A percentile compares a stretch with the other conserved stretches of the same genome.
Conservation (phyloP, 2,329 filamentous ascomycete species). For the Zymoseptoria pseudotritici region DNA sequence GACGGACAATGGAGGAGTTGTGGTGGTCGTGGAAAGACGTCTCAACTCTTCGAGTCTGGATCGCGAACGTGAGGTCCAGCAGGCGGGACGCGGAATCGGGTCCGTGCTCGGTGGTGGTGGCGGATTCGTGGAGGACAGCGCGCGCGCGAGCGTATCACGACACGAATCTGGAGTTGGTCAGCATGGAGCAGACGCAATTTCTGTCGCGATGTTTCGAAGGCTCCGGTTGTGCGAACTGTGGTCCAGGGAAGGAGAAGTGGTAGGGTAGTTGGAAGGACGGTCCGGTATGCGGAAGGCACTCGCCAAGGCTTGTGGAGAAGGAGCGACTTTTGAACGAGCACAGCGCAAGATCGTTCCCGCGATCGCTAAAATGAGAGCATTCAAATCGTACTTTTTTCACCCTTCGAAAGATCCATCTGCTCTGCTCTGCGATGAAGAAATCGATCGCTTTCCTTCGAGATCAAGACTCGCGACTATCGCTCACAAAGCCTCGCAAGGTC, state of each 20-base stretch:
- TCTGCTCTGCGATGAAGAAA: too few species aligned
- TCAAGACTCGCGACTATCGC: too few species aligned
- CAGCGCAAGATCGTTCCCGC: too few species aligned
- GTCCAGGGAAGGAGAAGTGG: constrained; percentile 46
- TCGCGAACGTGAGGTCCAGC: neutral
- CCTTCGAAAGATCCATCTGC: too few species aligned
- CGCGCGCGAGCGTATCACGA: neutral
- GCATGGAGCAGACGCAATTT: neutral
- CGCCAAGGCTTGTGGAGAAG: too few species aligned
- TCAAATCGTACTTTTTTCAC: too few species aligned
- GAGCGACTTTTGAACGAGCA: too few species aligned
- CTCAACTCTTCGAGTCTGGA: neutral
- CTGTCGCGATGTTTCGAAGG: neutral
- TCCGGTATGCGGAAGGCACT: neutral
- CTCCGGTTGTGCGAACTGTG: constrained; percentile 35
- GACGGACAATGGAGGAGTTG: neutral
- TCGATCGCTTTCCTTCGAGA: too few species aligned
- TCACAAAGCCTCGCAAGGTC: too few species aligned
- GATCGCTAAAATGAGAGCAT: too few species aligned
- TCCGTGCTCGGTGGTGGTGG: neutral
- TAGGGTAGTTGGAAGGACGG: constrained; percentile 33
- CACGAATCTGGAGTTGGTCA: neutral
- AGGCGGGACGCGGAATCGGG: neutral
- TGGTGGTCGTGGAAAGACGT: neutral
- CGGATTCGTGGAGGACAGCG: neutral